Evolutionary conservation across 2,329 filamentous ascomycete genomes (phyloP), one percentile per base, ranked within the genome.

Genomic region (Cercospora janseana): DNA sequence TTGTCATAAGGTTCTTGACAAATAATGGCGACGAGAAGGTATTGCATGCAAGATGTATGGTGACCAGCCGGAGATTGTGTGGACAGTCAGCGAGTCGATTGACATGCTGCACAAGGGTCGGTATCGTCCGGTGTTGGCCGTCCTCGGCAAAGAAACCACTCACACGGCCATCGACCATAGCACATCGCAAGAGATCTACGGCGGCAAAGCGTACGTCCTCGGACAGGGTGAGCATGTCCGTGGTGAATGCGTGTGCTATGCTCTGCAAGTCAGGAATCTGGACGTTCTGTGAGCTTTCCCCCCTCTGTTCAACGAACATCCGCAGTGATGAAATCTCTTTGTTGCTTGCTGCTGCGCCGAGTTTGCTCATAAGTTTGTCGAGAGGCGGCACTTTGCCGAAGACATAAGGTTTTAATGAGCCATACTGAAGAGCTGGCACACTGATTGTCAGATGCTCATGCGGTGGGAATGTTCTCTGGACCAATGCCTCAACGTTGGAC

Each of bases 91-190:
- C 66, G 35, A 88, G 70, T n/a, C 74, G 69, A 7, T 66, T 60
- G n/a, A 75, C 79, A 28, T 80, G 71, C 3, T 78, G 69, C 3
- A 89, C 66, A 2, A 95, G 69, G 0, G 79, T 73, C 26, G 77
- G 65, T 10, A 92, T 72, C 0, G 86, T 88, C 50, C 87, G 83
- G 6, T 74, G 74, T 24, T 65, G 64, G 29, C 61, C 63, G 42
- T 96, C 88, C 65, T 93, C 86, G 1, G 88, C 88, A 55, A 90
- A 90, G 70, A 83, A 94, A 13, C 86, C 86, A 54, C 87, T 88
- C 12, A 95, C 76, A 29, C 91, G 82, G 0, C 85, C 76, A 61
- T 97, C 92, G 9, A 84, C 75, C 49, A 95, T 79, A 0, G 87
- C 80, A 55, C 87, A 80, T 16, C 93, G 81, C 43, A 95, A 79